Percentiles rank a stretch among this genome's conserved stretches.
Evolutionary conservation across 139 green algal genomes (phyloP).

Genomic region (Pycnococcus provasolii): DNA sequence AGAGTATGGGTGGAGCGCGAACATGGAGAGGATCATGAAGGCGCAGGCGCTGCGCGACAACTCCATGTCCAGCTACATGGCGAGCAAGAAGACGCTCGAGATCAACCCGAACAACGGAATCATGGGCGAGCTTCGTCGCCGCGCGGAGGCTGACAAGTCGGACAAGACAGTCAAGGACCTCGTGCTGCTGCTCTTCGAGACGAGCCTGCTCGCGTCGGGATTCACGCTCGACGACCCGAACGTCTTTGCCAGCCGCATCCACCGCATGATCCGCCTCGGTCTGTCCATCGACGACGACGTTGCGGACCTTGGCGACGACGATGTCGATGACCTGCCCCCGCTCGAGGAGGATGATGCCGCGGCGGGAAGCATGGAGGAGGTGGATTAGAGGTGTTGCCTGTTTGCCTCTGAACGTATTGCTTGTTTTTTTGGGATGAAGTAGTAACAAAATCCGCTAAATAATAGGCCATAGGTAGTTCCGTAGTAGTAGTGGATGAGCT

Average conservation of each 20-base stretch:
- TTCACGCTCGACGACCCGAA: slow-evolving; percentile 97
- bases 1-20: slow-evolving; percentile 98
- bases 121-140: slow-evolving; percentile 81
- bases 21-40: slow-evolving; percentile 99
- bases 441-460: too few species aligned
- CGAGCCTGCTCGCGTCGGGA: slow-evolving; percentile 83
- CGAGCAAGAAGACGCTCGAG: slow-evolving; percentile 97
- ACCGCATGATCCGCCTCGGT: slow-evolving; percentile 99
- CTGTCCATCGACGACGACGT: slow-evolving; percentile 93
- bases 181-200: slow-evolving; percentile 96
- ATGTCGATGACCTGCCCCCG: slow-evolving; percentile 75
- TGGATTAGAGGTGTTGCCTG: slow-evolving; percentile 50
- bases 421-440: too few species aligned
- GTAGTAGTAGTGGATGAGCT: too few species aligned
- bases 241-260: slow-evolving; percentile 92
- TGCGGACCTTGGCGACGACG: slow-evolving; percentile 34
- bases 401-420: too few species aligned
- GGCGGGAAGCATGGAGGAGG: slow-evolving; percentile 94
- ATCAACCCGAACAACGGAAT: slow-evolving; percentile 98
- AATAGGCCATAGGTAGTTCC: too few species aligned
- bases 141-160: slow-evolving; percentile 81
- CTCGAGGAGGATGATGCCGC: slow-evolving; percentile 89
- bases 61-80: slow-evolving; percentile 95
- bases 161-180: slow-evolving; percentile 99
- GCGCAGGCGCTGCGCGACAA: slow-evolving; percentile 93